Conservation (phyloP, 495 filamentous ascomycete species). For the Bryoglossum gracile region DNA sequence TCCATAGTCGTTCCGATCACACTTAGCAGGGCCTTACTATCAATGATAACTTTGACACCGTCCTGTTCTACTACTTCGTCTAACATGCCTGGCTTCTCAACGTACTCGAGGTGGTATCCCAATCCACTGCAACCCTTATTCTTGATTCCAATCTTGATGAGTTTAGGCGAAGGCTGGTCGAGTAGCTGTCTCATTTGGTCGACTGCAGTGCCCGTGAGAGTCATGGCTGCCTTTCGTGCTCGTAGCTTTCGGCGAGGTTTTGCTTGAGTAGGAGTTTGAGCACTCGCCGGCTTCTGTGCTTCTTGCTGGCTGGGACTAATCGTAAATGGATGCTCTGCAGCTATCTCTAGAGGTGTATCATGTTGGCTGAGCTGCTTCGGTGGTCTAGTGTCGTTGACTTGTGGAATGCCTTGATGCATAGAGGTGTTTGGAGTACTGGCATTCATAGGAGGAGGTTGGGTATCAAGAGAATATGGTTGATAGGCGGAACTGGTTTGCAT, state of each 20-base stretch:
- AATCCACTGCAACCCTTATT: slow-evolving; percentile 94
- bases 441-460: slow-evolving; percentile 61
- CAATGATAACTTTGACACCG: slow-evolving; percentile 90
- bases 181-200: slow-evolving; percentile 68
- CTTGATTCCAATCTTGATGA: slow-evolving; percentile 89
- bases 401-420: slow-evolving; percentile 49
- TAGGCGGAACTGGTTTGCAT: slow-evolving; percentile 70
- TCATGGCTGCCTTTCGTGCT: slow-evolving; percentile 85
- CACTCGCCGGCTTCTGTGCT: slow-evolving; percentile 52
- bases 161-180: slow-evolving; percentile 74
- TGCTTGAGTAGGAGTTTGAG: slow-evolving; percentile 16
- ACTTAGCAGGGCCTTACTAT: slow-evolving; percentile 93
- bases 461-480: slow-evolving; percentile 62
- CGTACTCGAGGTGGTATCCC: slow-evolving; percentile 93
- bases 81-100: slow-evolving; percentile 78
- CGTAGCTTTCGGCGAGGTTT: slow-evolving; percentile 62
- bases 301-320: slow-evolving; percentile 47
- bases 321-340: slow-evolving; percentile 17
- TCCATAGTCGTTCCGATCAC: slow-evolving; percentile 99
- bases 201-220: slow-evolving; percentile 69
- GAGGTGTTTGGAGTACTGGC: slow-evolving; percentile 59
- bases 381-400: slow-evolving; percentile 47
- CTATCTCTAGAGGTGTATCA: slow-evolving; percentile 11
- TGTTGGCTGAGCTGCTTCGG: slow-evolving; percentile 32
- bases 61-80: slow-evolving; percentile 95